These are phyloP conservation scores for Torrubiella hemipterigena DNA, from an alignment of 2,329 filamentous ascomycete genomes.

Conservation along the genomic window DNA sequence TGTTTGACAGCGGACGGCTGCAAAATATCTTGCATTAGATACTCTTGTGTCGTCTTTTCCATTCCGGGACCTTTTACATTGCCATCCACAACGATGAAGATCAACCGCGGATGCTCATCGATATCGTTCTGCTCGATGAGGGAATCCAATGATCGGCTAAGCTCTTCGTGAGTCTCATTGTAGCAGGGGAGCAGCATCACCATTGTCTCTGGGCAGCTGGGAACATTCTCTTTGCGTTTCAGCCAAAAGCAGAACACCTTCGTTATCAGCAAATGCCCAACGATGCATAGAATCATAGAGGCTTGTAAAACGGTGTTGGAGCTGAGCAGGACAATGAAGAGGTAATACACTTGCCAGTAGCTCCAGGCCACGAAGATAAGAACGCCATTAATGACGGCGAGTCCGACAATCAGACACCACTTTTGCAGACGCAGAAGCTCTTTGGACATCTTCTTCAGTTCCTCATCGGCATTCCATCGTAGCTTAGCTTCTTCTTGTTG, in stretches of 20 bases:
- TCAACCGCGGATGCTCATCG: slow-evolving; percentile 25
- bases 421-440: slow-evolving; percentile 24
- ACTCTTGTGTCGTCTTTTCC: slow-evolving; percentile 34
- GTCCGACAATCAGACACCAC: slow-evolving; percentile 23
- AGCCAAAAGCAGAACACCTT: slow-evolving; percentile 16
- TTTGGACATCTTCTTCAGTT: slow-evolving; percentile 25
- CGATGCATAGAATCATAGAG: slow-evolving; percentile 27
- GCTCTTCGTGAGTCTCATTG: slow-evolving; percentile 32
- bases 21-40: slow-evolving; percentile 34
- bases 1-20: slow-evolving; percentile 17
- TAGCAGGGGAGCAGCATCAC: slow-evolving; percentile 36
- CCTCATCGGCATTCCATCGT: slow-evolving; percentile 26
- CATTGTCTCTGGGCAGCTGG: slow-evolving; percentile 28
- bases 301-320: slow-evolving; percentile 31
- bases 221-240: slow-evolving; percentile 17
- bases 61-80: slow-evolving; percentile 32
- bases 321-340: slow-evolving; percentile 32
- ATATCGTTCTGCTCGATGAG: slow-evolving; percentile 30
- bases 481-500: slow-evolving; percentile 25
- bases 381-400: slow-evolving; percentile 19
- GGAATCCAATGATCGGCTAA: slow-evolving; percentile 31
- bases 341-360: slow-evolving; percentile 28
- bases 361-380: slow-evolving; percentile 23
- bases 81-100: slow-evolving; percentile 36
- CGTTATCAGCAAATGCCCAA: slow-evolving; percentile 18